Conservation (phyloP, 2,329 filamentous ascomycete genomes). For the Aspergillus sp. region DNA sequence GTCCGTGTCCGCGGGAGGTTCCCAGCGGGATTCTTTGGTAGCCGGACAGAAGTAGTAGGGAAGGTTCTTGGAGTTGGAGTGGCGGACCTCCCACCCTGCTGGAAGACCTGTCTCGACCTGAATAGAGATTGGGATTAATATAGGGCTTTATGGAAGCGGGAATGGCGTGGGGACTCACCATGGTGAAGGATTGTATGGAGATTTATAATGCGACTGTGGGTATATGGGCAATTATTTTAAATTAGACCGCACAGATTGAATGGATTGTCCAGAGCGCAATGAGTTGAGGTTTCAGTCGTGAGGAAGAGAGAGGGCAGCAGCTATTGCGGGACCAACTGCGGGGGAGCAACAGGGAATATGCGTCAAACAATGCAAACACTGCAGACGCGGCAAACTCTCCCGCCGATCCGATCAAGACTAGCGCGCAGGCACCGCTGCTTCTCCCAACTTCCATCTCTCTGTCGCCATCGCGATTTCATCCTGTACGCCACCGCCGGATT, state of each 20-base stretch:
- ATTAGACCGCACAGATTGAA: background rate
- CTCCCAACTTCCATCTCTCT: constrained; percentile 14
- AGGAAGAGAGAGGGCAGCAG: constrained; percentile 2
- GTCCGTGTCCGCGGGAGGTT: constrained; percentile 83
- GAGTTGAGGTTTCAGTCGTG: background rate
- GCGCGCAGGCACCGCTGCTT: constrained; percentile 9
- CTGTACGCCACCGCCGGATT: too few relatives aligned
- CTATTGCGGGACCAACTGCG: constrained; percentile 22
- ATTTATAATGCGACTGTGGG: background rate
- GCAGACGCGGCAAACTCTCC: constrained; percentile 13
- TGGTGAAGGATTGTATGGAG: background rate
- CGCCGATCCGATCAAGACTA: constrained; percentile 10
- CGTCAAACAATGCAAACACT: constrained; percentile 16
- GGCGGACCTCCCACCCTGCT: constrained; percentile 87
- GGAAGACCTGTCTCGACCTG: constrained; percentile 78
- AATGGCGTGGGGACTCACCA: background rate
- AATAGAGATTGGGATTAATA: constrained; percentile 5
- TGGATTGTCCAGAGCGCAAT: background rate
- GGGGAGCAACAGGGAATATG: constrained; percentile 24
- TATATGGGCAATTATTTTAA: background rate
- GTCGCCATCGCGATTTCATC: background rate
- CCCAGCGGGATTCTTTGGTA: constrained; percentile 91
- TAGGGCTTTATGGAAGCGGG: background rate
- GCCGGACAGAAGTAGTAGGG: constrained; percentile 95
- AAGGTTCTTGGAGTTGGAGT: constrained; percentile 97